Base-by-base conservation (phyloP, 805 yeast species). In the Nadsonia fulvescens region DNA sequence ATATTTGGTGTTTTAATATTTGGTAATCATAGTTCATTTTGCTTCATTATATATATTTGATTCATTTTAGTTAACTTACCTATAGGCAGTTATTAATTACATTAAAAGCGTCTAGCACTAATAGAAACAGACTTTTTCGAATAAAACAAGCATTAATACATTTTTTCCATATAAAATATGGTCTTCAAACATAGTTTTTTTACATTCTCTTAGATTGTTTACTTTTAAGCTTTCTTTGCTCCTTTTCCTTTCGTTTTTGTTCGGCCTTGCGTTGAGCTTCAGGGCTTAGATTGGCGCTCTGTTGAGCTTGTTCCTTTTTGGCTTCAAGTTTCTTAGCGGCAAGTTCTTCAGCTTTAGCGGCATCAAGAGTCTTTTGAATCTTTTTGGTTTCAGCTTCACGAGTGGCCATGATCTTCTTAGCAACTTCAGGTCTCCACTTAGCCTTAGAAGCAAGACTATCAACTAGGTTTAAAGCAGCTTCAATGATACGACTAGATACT, bases 261-360 rank as follows among this genome's bases (percentile, higher is more conserved):
- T 76, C 86, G 22, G 64, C 49, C 54, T 75, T 78, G 37, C 70
- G 70, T 54, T 76, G 89, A 46, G 75, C 89, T 42, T 72, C 81
- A 33, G 79, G 73, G 23, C 73, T 59, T 43, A 76, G 53, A 37
- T 60, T 61, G 37, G 74, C 74, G 51, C 67, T 70, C 40, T 66
- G 69, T 40, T 64, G 65, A 43, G 64, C 72, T 40, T 64, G 70
- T 51, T 74, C 78, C 16, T 53, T 46, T 34, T 48, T 43, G 31
- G 38, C 47, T 29, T 46, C 51, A 16, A 74, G 66, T 51, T 71
- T 73, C 52, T 71, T 71, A 34, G 63, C 71, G 33, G 70, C 75
- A 25, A 70, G 53, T 41, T 65, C 68, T 46, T 79, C 94, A 35
- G 66, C 65, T 42, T 66, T 69, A 27, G 50, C 50, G 9, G 63